A percentile compares a stretch with the other conserved stretches of the same genome.
Conservation (phyloP, 2,329 filamentous ascomycete species). For the Leptoxyphium fumago region DNA sequence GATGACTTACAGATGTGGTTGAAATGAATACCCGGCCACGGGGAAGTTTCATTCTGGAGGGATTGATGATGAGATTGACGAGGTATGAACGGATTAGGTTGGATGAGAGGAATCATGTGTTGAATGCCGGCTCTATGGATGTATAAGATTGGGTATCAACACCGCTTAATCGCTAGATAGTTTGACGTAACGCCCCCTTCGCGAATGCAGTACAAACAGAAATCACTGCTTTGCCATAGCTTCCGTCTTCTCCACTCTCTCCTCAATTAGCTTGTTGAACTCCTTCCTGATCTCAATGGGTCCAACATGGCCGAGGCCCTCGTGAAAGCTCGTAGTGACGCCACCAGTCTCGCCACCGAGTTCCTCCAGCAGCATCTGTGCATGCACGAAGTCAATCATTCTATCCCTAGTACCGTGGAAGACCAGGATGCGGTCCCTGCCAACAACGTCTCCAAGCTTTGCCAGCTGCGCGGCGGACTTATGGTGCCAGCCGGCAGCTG, state of each 20-base stretch:
- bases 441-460: conserved; percentile 52
- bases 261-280: conserved; percentile 50
- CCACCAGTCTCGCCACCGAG: conserved; percentile 44
- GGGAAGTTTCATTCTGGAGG: too few species aligned
- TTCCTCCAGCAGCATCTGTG: conserved; percentile 49
- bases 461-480: conserved; percentile 55
- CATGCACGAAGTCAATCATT: conserved; percentile 66
- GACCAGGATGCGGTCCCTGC: conserved; percentile 59
- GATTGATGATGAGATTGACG: too few species aligned
- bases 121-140: too few species aligned
- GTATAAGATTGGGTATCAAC: too few species aligned
- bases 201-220: too few species aligned
- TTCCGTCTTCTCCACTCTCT: conserved; percentile 27
- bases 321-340: conserved; percentile 45
- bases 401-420: conserved; percentile 61
- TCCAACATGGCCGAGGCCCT: conserved; percentile 62
- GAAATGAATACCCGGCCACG: too few species aligned
- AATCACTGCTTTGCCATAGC: not conserved
- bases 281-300: conserved; percentile 56
- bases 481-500: conserved; percentile 66
- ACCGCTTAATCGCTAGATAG: too few species aligned
- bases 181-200: too few species aligned
- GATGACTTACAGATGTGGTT: too few species aligned
- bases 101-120: too few species aligned
- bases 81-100: too few species aligned